These are phyloP conservation scores for Phytopythium litorale DNA, from an alignment of 352 stramenopile genomes.

Conservation along the genomic window DNA sequence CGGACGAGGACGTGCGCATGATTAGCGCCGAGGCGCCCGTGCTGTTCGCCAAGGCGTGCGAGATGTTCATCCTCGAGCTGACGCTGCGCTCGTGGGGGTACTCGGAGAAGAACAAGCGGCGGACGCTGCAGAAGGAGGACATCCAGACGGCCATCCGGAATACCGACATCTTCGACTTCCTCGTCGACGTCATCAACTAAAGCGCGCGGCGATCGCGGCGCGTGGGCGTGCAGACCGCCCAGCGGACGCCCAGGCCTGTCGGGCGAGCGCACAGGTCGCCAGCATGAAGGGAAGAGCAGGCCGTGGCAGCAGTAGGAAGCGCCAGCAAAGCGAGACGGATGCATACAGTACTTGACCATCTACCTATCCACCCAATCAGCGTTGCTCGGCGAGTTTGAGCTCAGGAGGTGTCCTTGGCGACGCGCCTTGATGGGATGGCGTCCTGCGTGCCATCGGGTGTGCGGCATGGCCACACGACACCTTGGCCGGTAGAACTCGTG, in stretches of 20 bases:
- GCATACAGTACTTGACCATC: background rate
- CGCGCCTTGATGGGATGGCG: too few species aligned
- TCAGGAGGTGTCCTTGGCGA: too few species aligned
- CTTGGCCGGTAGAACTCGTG: too few species aligned
- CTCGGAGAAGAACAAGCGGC: conserved; percentile 87
- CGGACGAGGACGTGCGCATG: conserved; percentile 97
- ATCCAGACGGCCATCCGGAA: conserved; percentile 97
- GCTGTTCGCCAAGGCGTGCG: conserved; percentile 98
- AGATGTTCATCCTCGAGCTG: conserved; percentile 99
- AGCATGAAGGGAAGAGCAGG: background rate
- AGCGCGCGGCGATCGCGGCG: background rate
- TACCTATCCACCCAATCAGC: background rate
- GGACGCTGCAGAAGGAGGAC: conserved; percentile 98
- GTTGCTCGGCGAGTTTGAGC: background rate
- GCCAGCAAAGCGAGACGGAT: background rate
- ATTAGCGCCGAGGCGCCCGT: conserved; percentile 98
- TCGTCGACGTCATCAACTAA: conserved; percentile 95
- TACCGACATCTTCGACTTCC: conserved; percentile 99
- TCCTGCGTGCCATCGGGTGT: too few species aligned
- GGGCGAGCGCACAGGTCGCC: background rate
- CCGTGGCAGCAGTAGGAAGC: background rate
- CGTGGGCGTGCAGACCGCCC: background rate
- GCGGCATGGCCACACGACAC: too few species aligned
- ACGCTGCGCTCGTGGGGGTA: conserved; percentile 92
- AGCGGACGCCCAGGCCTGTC: background rate